Base-by-base conservation (phyloP, 2,329 filamentous ascomycete species). In the Dactylellina cionopaga region DNA sequence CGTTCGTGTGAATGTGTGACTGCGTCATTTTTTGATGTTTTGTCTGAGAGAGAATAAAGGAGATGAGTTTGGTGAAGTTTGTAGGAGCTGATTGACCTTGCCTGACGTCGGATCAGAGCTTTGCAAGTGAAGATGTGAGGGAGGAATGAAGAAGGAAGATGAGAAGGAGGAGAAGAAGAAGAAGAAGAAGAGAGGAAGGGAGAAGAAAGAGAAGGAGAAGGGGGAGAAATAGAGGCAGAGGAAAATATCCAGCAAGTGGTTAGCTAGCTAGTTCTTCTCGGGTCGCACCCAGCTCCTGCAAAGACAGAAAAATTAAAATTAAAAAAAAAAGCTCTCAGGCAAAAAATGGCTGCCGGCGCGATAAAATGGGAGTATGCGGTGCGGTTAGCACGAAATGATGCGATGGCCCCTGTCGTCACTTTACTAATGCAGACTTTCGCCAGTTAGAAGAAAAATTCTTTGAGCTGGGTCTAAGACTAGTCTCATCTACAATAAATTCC, bases 21-120 rank as follows among this genome's bases (percentile, higher is more conserved):
- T 72, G 68, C 47, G 68, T 72, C 68, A 72, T 72, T 65, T 58
- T 72, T 47, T 37, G 24, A 37, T 7, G 5, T 29, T 59, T 2
- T 29, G 22, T 19, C 37, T 13, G 37, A 55, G 62, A 29, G 33
- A 19, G 37, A 37, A 15, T 43, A 44, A 47, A 49, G 41, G 46
- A 6, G 47, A 19, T 37, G 13, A 37, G 43, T 55, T 31, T 55
- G 51, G 37, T 51, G 54, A 37, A 46, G 46, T 41, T 51, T 59
- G 44, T 37, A 59, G 47, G 37, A 65, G 44, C 44, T 22, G 68
- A 72, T 72, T 65, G 68, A 72, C 44, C 44, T 72, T 65, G 62
- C 59, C 52, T 47, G 59, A 65, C 59, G 59, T 41, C 52, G 17
- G 59, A 65, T 54, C 68, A 65, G 52, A 72, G 62, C 63, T 41